Base-by-base conservation (phyloP, 345 rosid species). In the Populus nigra region DNA sequence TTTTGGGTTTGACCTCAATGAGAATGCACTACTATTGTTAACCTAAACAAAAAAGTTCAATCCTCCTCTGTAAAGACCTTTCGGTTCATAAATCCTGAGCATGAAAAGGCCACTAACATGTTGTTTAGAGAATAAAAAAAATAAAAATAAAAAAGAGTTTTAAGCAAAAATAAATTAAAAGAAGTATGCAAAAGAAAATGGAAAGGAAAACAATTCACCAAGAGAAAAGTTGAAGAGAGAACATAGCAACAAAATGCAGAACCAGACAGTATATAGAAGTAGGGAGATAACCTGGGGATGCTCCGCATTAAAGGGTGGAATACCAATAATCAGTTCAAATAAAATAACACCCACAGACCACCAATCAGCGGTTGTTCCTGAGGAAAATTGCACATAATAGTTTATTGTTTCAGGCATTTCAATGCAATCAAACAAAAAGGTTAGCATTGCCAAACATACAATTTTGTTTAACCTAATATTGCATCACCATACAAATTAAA, bases 281-380 rank as follows among this genome's bases (percentile, higher is more conserved):
- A 63, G 65, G 77, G 68, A 62, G 41, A 22, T 71, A 76, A 90
- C 97, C 91, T 89, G 94, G 29, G 97, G 97, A 85, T 90, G 92
- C 84, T 96, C 99, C 1, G 99, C 99, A 84, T 92, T 96, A 79
- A 96, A 96, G 62, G 99, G 99, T 70, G 99, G 99, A 83, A 94
- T 94, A 76, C 99, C 99, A 73, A 96, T 97, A 78, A 96, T 89
- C 84, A 94, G 76, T 76, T 96, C 99, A 84, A 92, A 96, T 70
- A 94, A 85, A 87, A 96, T 87, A 86, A 96, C 86, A 55, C 98
- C 99, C 75, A 96, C 98, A 69, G 99, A 96, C 99, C 99, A 96
- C 99, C 99, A 96, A 90, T 96, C 99, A 7, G 99, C 99, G 74
- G 96, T 90, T 84, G 92, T 89, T 81, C 93, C 99, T 96, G 94